Evolutionary conservation across 805 yeast species (phyloP), one percentile per base, ranked within the genome.

Genomic region (Wickerhamiella azymoides): DNA sequence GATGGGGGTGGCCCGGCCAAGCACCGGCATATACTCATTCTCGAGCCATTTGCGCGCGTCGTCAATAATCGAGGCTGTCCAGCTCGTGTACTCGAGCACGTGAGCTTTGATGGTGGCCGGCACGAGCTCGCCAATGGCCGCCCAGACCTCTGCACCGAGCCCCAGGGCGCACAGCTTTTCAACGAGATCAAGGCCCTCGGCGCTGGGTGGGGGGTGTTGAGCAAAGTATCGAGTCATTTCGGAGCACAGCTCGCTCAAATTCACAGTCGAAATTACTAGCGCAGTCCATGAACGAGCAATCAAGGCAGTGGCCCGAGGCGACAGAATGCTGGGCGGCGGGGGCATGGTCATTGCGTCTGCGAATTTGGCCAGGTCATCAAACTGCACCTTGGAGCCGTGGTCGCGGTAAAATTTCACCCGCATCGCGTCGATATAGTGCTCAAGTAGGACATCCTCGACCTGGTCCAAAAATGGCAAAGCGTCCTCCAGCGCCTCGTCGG

Each of bases 131-230:
- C 59, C 53, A 35, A 59, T 43, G 13, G 46, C 43, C 21, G 37
- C 25, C 42, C 52, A 52, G 19, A 50, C 39, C 33, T 52, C 59
- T 14, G 52, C 50, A 5, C 36, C 48, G 10, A 57, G 46, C 6
- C 62, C 61, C n/a, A 51, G 24, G 10, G 35, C 45, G 16, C 35
- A 25, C 35, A 57, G 38, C 8, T 21, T 33, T 2, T 41, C 24
- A 10, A 40, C 32, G 16, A 49, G 36, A 3, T 33, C 46, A 2
- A 43, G 21, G 10, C 36, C 35, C 11, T 17, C 21, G 3, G 32
- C 32, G 8, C 35, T 38, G 27, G 27, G 32, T 14, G 37, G 35
- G 6, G 39, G 25, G 19, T 28, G 16, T 5, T 10, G 21, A 25
- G 13, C 21, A 16, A 43, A 32, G 40, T 28, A 49, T 11, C 18